Evolutionary conservation across 1,284 basidiomycete genomes (phyloP), one percentile per base, ranked within the genome.

Genomic region (Uromyces viciae-fabae): DNA sequence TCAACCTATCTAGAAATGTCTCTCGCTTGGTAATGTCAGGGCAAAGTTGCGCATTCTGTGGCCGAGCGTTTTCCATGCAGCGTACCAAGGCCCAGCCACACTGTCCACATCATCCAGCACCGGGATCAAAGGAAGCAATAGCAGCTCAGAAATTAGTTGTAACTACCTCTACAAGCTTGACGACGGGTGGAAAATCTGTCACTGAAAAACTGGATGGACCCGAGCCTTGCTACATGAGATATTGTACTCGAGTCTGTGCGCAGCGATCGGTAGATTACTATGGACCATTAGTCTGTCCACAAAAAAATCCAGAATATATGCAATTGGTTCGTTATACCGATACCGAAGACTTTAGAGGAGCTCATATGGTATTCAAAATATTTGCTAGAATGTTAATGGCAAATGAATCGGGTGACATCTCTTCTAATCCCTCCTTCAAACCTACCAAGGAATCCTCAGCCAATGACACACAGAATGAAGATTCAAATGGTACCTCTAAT

Each of bases 321-420:
- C 69, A 81, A 36, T 40, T 81, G 43, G 42, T 81, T 36, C 54
- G 78, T 14, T 81, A 64, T 25, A 60, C 69, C 31, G 78, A 81
- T 54, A 36, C 54, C 15, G 78, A 81, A 25, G 71, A 81, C 33
- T 81, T 81, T 33, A 60, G 78, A 64, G 71, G 69, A 22, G 69
- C 78, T n/a, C 78, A 81, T 62, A 73, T 81, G 60, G 78, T 81
- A 56, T 81, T 81, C 60, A 81, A 81, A 36, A 36, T 81, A 33
- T 81, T 81, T 81, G 78, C 78, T 58, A 58, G 78, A n/a, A 62
- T 81, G 58, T 56, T 81, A 38, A 81, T 81, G 58, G 78, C 78
- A 2, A 81, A 81, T 43, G 78, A 81, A 73, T 58, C 56, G 31
- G 78, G 78, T 38, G 78, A 81, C 15, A 22, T 66, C 15, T 15